phyloP scores from a whole-genome alignment of 1,139 yeast species.

The Tardiomyces digboiensis region DNA sequence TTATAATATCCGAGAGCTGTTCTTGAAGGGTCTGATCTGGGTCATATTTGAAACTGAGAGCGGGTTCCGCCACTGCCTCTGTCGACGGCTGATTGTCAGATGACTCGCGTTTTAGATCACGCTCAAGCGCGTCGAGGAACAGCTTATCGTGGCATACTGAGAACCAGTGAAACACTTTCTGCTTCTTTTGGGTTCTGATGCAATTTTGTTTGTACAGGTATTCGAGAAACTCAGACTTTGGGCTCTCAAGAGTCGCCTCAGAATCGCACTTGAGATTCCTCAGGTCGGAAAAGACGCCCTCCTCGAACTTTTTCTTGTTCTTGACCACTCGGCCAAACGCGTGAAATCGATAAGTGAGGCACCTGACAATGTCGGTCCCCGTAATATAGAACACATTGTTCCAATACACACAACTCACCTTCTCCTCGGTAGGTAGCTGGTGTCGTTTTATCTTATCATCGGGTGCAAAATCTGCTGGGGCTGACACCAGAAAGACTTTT shows the following conservation, averaged over 20 bases:
- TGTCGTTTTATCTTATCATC: slow-evolving; percentile 83
- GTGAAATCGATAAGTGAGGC: slow-evolving; percentile 80
- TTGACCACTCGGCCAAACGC: slow-evolving; percentile 81
- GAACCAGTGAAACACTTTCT: slow-evolving; percentile 95
- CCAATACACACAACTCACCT: slow-evolving; percentile 90
- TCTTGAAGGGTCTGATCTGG: slow-evolving; percentile 28
- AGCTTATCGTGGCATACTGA: slow-evolving; percentile 91
- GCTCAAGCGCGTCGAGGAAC: slow-evolving; percentile 88
- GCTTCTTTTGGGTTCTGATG: slow-evolving; percentile 90
- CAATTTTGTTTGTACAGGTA: slow-evolving; percentile 82
- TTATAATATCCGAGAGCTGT: slow-evolving; percentile 25
- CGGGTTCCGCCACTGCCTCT: slow-evolving; percentile 33
- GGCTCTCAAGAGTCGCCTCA: slow-evolving; percentile 83
- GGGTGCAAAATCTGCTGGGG: slow-evolving; percentile 92
- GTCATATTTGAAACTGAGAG: slow-evolving; percentile 31
- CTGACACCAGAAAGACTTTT: slow-evolving; percentile 80
- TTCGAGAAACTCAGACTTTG: slow-evolving; percentile 78
- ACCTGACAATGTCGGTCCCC: slow-evolving; percentile 93
- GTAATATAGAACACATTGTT: slow-evolving; percentile 83
- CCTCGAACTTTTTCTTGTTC: slow-evolving; percentile 93
- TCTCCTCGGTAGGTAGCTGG: slow-evolving; percentile 79
- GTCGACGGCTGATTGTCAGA: slow-evolving; percentile 28
- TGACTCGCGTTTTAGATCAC: slow-evolving; percentile 77
- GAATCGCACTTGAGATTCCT: slow-evolving; percentile 80
- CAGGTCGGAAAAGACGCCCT: slow-evolving; percentile 88